A percentile compares a stretch with the other conserved stretches of the same genome.
Conservation (phyloP, 2,329 filamentous ascomycete genomes). For the Exophiala dermatitidis region DNA sequence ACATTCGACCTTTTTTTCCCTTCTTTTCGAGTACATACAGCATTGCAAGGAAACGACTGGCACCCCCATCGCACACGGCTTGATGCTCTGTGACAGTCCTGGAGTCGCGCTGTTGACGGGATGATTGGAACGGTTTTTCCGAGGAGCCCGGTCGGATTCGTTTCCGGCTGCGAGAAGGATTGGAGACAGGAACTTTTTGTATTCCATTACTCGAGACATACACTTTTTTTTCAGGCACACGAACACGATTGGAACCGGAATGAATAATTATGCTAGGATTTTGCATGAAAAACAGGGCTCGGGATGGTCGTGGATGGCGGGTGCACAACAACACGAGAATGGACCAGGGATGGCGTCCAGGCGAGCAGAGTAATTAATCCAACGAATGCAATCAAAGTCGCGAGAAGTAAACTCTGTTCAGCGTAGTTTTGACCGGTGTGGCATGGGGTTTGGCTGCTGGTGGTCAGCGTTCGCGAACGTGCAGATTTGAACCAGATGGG, state of each 20-base stretch:
- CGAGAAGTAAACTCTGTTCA: neutral
- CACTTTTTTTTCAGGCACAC: slow-evolving; percentile 21
- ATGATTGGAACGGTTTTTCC: slow-evolving; percentile 5
- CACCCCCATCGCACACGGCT: slow-evolving; percentile 10
- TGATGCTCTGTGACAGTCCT: neutral
- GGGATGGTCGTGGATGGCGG: neutral
- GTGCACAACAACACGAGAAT: neutral
- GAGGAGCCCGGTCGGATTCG: slow-evolving; percentile 1
- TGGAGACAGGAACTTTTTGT: slow-evolving; percentile 17
- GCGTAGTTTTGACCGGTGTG: too few species aligned
- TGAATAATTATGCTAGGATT: slow-evolving; percentile 16
- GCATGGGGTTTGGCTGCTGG: too few species aligned
- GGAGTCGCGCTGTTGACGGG: neutral
- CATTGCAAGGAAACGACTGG: slow-evolving; percentile 10
- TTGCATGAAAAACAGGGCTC: slow-evolving; percentile 4
- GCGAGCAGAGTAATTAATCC: slow-evolving; percentile 6
- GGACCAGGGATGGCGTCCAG: neutral
- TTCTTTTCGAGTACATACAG: slow-evolving; percentile 21
- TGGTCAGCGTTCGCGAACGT: too few species aligned
- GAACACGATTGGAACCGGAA: slow-evolving; percentile 21
- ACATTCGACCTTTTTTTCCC: slow-evolving; percentile 9
- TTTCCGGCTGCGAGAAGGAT: slow-evolving; percentile 10
- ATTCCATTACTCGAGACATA: slow-evolving; percentile 20
- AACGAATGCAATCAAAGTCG: slow-evolving; percentile 8
- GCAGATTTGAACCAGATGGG: too few species aligned